phyloP scores from a whole-genome alignment of 2,329 filamentous ascomycete genomes.

The Colletotrichum nymphaeae region DNA sequence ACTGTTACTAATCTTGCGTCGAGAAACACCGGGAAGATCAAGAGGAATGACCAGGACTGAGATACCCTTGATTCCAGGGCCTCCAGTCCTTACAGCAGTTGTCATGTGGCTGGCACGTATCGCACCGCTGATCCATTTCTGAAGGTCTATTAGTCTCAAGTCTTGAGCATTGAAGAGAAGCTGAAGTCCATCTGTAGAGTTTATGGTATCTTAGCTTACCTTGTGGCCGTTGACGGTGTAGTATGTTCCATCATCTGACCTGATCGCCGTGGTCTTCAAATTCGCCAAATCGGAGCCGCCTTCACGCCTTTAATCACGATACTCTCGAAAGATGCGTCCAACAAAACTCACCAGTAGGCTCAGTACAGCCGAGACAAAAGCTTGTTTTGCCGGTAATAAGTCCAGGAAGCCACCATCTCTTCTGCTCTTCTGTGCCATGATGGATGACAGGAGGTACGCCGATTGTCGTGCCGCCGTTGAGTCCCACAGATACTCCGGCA shows the following conservation, averaged over 20 bases:
- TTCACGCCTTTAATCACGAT: background rate
- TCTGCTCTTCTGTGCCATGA: conserved; percentile 70
- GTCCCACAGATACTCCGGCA: conserved; percentile 66
- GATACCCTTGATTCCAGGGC: conserved; percentile 62
- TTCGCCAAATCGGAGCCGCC: conserved; percentile 61
- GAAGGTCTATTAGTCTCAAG: too few species aligned
- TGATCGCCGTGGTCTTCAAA: conserved; percentile 68
- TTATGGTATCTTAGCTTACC: conserved; percentile 42
- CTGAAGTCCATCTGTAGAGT: too few species aligned
- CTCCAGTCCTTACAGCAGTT: conserved; percentile 70
- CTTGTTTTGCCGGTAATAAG: conserved; percentile 67
- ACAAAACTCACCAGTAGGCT: conserved; percentile 64
- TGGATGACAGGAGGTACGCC: conserved; percentile 72
- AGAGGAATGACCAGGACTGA: conserved; percentile 69
- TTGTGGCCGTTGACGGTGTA: conserved; percentile 71
- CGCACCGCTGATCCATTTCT: conserved; percentile 76
- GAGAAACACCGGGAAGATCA: conserved; percentile 58
- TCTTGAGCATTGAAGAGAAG: too few species aligned
- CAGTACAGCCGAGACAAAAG: conserved; percentile 74
- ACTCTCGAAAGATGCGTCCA: too few species aligned
- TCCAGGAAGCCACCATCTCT: conserved; percentile 67
- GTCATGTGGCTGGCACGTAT: conserved; percentile 71
- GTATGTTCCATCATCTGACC: conserved; percentile 53
- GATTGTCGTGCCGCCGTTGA: conserved; percentile 70
- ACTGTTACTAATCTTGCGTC: conserved; percentile 65